Base-by-base conservation (phyloP, 805 yeast species). In the Naumovozyma baii region DNA sequence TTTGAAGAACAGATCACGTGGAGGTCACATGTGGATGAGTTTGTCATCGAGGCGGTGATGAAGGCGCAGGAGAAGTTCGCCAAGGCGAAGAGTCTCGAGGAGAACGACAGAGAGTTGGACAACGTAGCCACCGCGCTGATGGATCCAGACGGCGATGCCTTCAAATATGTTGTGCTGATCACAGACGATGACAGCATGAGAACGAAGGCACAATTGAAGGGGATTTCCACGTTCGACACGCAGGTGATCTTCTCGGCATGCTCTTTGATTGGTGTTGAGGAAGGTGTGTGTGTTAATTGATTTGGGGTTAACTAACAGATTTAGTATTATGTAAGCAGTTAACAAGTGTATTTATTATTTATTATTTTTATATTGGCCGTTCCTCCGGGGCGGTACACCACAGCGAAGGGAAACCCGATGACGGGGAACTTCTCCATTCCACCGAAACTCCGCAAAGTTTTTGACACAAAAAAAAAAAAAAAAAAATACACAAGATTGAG, bases 101-200 rank as follows among this genome's bases (percentile, higher is more conserved):
- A 10, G 7, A 22, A 7, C 26, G 10, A 10, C 26, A 22, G 10
- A 7, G 7, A 10, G 26, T 7, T 7, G 26, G 26, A 22, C 9
- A 22, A 7, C 7, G 26, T 4, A 2, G 17, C 19, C 29, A 29
- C 31, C 13, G 32, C 20, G 19, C 19, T 31, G 33, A 30, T 18
- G 18, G 14, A 15, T 30, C 18, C 22, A 12, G 33, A 4, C 15
- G 14, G 19, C 18, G 25, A 13, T 17, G 4, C 5, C 19, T 75
- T 78, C 55, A 63, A 70, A 36, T 76, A 76, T 54, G 76, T 82
- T 45, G 69, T 80, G 19, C 60, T 83, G 37, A 73, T 83, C 29
- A 79, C 88, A 2, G 90, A 83, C 59, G 90, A 83, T 54, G 63
- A 78, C 40, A 80, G 78, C 46, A 77, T 83, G 83, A 66, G 83